Percentiles rank a stretch among this genome's conserved stretches.
Conservation (phyloP, 345 rosid species). For the Viola odorata region DNA sequence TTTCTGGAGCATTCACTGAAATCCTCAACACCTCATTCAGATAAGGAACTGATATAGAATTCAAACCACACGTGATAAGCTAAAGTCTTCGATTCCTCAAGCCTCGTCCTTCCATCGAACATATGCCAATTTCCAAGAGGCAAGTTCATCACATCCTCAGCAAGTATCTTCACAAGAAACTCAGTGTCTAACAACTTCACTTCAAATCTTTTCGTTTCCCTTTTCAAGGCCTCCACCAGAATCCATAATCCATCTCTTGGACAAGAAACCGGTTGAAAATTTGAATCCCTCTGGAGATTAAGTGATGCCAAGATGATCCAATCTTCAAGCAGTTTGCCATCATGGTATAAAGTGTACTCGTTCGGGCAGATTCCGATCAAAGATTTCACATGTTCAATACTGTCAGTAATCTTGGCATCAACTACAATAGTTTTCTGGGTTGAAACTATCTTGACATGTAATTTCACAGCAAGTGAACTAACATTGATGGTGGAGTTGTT, state of each 20-base stretch:
- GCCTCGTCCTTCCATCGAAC: slow-evolving; percentile 18
- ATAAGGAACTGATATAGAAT: slow-evolving; percentile 18
- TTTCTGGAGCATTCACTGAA: slow-evolving; percentile 16
- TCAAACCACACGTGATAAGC: slow-evolving; percentile 25
- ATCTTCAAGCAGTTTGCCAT: slow-evolving; percentile 28
- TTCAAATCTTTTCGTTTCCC: slow-evolving; percentile 17
- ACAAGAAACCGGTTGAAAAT: slow-evolving; percentile 20
- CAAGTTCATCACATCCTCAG: slow-evolving; percentile 9
- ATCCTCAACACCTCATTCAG: slow-evolving; percentile 20
- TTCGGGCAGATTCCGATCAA: slow-evolving; percentile 22
- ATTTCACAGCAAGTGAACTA: background rate
- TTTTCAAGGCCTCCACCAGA: slow-evolving; percentile 16
- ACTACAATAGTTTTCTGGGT: slow-evolving; percentile 10
- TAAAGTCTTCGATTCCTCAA: slow-evolving; percentile 27
- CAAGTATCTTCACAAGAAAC: slow-evolving; percentile 26
- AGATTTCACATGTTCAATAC: slow-evolving; percentile 21
- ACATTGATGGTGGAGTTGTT: slow-evolving; percentile 22
- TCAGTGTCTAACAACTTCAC: slow-evolving; percentile 19
- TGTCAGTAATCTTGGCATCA: slow-evolving; percentile 19
- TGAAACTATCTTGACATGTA: slow-evolving; percentile 20
- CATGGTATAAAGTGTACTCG: slow-evolving; percentile 22
- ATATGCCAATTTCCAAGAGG: slow-evolving; percentile 3
- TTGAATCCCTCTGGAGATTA: slow-evolving; percentile 17
- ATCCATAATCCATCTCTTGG: slow-evolving; percentile 20
- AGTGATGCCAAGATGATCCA: slow-evolving; percentile 22